These are phyloP conservation scores for Russula abietina DNA, from an alignment of 768 basidiomycete genomes.

Conservation along the genomic window DNA sequence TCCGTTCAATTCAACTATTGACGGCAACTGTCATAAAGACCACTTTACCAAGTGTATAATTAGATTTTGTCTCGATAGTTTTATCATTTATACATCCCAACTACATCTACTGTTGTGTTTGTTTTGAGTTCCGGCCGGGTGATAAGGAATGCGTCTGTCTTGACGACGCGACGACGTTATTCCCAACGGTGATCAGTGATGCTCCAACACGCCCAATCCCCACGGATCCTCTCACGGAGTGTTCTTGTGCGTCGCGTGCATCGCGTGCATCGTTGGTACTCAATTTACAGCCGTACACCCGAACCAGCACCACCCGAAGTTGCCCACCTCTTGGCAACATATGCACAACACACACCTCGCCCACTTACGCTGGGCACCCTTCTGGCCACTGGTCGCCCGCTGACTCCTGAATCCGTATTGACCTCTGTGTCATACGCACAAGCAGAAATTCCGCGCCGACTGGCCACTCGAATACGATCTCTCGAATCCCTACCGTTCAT, in stretches of 20 bases:
- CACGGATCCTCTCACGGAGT: neutral
- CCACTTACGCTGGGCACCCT: constrained; percentile 68
- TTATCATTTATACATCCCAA: neutral
- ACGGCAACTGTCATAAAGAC: constrained; percentile 40
- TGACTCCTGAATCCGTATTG: constrained; percentile 63
- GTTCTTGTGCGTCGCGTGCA: neutral
- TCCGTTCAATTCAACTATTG: constrained; percentile 8
- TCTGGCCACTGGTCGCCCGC: constrained; percentile 68
- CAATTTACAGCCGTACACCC: constrained; percentile 35
- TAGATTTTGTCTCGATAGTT: constrained; percentile 37
- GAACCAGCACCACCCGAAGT: constrained; percentile 48
- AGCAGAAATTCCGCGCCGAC: constrained; percentile 68
- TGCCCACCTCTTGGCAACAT: constrained; percentile 54
- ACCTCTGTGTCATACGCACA: constrained; percentile 70
- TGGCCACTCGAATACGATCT: constrained; percentile 67
- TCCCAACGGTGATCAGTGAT: neutral
- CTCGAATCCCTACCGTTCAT: constrained; percentile 79
- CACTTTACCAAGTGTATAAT: constrained; percentile 91
- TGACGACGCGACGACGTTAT: neutral
- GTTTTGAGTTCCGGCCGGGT: constrained; percentile 12
- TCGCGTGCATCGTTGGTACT: neutral
- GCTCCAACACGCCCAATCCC: constrained; percentile 4
- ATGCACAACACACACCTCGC: constrained; percentile 55
- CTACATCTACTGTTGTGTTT: neutral
- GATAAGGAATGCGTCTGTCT: neutral